A percentile compares a stretch with the other conserved stretches of the same genome.
These are phyloP conservation scores for Trametes cingulata DNA, from an alignment of 768 basidiomycete species.

Conservation along the genomic window DNA sequence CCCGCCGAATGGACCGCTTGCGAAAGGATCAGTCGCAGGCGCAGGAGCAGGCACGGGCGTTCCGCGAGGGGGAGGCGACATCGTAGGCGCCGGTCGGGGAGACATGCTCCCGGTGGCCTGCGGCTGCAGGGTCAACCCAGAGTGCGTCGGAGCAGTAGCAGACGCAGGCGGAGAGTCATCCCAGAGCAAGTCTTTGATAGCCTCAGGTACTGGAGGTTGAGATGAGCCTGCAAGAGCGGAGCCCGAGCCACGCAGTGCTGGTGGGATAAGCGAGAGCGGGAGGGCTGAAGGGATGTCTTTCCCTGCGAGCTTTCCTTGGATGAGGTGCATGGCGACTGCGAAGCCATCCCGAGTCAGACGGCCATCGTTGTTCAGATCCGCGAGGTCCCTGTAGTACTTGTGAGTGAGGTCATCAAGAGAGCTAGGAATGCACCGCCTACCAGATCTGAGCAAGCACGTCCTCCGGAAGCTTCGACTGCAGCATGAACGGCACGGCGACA, in stretches of 20 bases:
- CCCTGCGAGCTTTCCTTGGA: slow-evolving; percentile 81
- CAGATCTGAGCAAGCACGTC: slow-evolving; percentile 88
- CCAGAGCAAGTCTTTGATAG: slow-evolving; percentile 49
- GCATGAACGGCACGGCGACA: slow-evolving; percentile 93
- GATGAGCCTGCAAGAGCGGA: slow-evolving; percentile 40
- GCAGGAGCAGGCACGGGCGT: slow-evolving; percentile 9
- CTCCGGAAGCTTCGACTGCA: slow-evolving; percentile 83
- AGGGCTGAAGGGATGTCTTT: slow-evolving; percentile 72
- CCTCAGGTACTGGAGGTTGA: slow-evolving; percentile 39
- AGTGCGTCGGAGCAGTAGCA: slow-evolving; percentile 42
- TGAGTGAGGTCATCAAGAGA: background rate
- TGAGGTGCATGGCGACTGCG: slow-evolving; percentile 93
- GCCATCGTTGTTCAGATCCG: slow-evolving; percentile 88
- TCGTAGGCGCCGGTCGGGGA: slow-evolving; percentile 8
- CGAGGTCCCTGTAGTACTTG: slow-evolving; percentile 73
- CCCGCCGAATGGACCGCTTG: slow-evolving; percentile 52
- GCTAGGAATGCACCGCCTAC: slow-evolving; percentile 47
- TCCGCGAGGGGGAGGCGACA: slow-evolving; percentile 22
- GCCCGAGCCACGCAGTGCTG: slow-evolving; percentile 62
- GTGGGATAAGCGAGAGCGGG: slow-evolving; percentile 77
- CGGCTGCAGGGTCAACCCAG: slow-evolving; percentile 37
- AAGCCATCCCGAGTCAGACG: slow-evolving; percentile 88
- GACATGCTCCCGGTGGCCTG: slow-evolving; percentile 28
- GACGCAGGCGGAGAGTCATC: slow-evolving; percentile 39
- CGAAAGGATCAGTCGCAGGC: slow-evolving; percentile 23